A percentile compares a stretch with the other conserved stretches of the same genome.
These are phyloP conservation scores for Rosa lucieae DNA, from an alignment of 306 rosid species.

Conservation along the genomic window DNA sequence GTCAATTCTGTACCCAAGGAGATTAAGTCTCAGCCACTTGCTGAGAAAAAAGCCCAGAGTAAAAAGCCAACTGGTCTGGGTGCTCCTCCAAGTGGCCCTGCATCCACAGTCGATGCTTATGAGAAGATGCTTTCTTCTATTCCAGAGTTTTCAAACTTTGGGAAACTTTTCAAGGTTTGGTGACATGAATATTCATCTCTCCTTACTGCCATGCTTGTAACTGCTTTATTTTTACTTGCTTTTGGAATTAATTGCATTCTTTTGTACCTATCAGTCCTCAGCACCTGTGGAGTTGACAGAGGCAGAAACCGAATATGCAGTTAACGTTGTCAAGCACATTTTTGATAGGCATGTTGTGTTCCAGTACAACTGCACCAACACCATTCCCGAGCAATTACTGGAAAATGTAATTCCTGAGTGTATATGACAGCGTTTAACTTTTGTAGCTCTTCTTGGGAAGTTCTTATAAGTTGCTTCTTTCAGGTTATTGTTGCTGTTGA, in stretches of 20 bases:
- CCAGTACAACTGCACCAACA: slow-evolving; percentile 97
- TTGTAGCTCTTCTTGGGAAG: slow-evolving; percentile 17
- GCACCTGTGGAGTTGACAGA: slow-evolving; percentile 97
- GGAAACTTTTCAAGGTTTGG: slow-evolving; percentile 91
- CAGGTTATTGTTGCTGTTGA: slow-evolving; percentile 86
- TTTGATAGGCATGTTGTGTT: slow-evolving; percentile 85
- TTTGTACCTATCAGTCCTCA: slow-evolving; percentile 66
- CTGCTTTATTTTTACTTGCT: slow-evolving; percentile 11
- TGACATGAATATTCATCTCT: slow-evolving; percentile 13
- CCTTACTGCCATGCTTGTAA: slow-evolving; percentile 15
- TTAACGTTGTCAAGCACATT: slow-evolving; percentile 91
- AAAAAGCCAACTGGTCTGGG: slow-evolving; percentile 87
- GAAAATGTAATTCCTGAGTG: slow-evolving; percentile 59
- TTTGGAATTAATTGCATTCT: slow-evolving; percentile 16
- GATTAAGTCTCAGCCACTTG: slow-evolving; percentile 82
- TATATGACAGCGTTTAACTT: slow-evolving; percentile 10
- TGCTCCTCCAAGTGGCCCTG: slow-evolving; percentile 71
- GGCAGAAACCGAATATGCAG: slow-evolving; percentile 96
- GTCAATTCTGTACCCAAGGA: slow-evolving; percentile 78
- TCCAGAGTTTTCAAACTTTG: slow-evolving; percentile 72
- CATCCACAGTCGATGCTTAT: slow-evolving; percentile 78
- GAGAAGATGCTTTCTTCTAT: slow-evolving; percentile 70
- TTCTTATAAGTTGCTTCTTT: slow-evolving; percentile 19
- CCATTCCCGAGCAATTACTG: slow-evolving; percentile 92
- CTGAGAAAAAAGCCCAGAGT: slow-evolving; percentile 91